A percentile compares a stretch with the other conserved stretches of the same genome.
Conservation (phyloP, 2,329 filamentous ascomycete genomes). For the Penicillium sclerotigenum region DNA sequence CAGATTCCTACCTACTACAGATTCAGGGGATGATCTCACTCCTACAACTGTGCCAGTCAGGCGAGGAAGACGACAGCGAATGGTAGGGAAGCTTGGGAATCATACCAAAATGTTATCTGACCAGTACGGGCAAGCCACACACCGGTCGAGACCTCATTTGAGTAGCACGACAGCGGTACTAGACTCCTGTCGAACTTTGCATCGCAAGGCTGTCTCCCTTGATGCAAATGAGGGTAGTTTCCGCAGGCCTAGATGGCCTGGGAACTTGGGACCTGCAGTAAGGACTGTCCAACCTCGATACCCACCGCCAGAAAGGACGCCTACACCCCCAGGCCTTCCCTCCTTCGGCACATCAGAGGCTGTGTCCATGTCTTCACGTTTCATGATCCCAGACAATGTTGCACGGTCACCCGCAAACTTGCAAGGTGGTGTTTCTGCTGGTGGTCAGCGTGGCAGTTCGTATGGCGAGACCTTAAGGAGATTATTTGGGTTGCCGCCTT, state of each 20-base stretch:
- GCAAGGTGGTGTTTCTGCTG: neutral
- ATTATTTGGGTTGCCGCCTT: constrained; percentile 29
- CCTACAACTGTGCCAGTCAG: neutral
- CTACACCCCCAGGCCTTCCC: constrained; percentile 46
- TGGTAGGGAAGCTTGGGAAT: constrained; percentile 17
- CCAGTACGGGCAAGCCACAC: constrained; percentile 1
- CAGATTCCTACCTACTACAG: constrained; percentile 25
- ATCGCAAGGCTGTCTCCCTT: constrained; percentile 28
- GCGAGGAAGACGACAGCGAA: neutral
- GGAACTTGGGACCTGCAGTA: constrained; percentile 26
- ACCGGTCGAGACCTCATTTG: neutral
- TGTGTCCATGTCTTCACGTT: constrained; percentile 30
- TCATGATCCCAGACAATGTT: constrained; percentile 14
- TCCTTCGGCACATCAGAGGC: constrained; percentile 44
- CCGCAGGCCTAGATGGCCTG: constrained; percentile 21
- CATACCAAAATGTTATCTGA: constrained; percentile 19
- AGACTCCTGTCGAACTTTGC: neutral
- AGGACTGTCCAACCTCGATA: constrained; percentile 33
- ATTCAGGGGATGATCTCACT: constrained; percentile 6
- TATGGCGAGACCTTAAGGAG: constrained; percentile 29
- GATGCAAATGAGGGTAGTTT: constrained; percentile 15
- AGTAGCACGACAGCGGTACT: neutral
- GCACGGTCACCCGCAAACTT: constrained; percentile 1
- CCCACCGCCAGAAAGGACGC: constrained; percentile 38
- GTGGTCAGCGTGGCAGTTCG: constrained; percentile 12